Conservation (phyloP, 1,284 basidiomycete species). For the Clitocybe nebularis region DNA sequence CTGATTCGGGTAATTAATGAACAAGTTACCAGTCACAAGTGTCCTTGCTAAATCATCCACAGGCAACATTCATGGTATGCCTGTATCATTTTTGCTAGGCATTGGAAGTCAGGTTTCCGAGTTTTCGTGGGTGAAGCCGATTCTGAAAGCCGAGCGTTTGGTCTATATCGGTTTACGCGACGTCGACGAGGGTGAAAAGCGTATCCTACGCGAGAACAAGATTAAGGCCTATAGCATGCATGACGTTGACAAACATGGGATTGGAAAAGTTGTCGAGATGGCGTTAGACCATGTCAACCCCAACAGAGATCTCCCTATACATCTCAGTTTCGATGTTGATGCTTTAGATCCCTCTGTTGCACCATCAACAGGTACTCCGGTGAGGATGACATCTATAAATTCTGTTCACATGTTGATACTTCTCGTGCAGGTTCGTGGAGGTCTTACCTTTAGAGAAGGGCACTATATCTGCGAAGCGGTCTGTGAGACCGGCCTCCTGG, state of each 20-base stretch:
- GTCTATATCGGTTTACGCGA: slow-evolving; percentile 97
- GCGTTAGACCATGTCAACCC: slow-evolving; percentile 94
- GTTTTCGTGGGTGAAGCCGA: slow-evolving; percentile 80
- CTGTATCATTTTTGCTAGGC: slow-evolving; percentile 90
- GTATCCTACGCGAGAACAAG: slow-evolving; percentile 79
- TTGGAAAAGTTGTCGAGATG: slow-evolving; percentile 94
- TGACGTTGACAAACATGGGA: slow-evolving; percentile 95
- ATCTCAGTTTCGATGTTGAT: slow-evolving; percentile 96
- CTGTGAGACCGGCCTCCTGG: slow-evolving; percentile 89
- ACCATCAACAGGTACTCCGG: slow-evolving; percentile 90
- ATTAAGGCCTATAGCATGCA: slow-evolving; percentile 99
- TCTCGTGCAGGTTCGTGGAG: slow-evolving; percentile 77
- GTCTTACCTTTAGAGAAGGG: slow-evolving; percentile 94
- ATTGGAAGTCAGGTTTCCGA: slow-evolving; percentile 51
- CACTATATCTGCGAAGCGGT: slow-evolving; percentile 96
- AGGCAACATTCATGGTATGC: slow-evolving; percentile 98
- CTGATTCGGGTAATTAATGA: slow-evolving; percentile 60
- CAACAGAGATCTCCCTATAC: slow-evolving; percentile 78
- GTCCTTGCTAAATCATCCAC: slow-evolving; percentile 1
- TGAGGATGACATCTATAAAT: slow-evolving; percentile 27
- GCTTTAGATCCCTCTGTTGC: slow-evolving; percentile 92
- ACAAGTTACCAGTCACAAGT: not conserved
- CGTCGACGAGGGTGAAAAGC: slow-evolving; percentile 87
- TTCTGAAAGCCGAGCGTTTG: slow-evolving; percentile 68
- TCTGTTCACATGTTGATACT: slow-evolving; percentile 1